Base-by-base conservation (phyloP, 1,284 basidiomycete genomes). In the Puccinia coronata region DNA sequence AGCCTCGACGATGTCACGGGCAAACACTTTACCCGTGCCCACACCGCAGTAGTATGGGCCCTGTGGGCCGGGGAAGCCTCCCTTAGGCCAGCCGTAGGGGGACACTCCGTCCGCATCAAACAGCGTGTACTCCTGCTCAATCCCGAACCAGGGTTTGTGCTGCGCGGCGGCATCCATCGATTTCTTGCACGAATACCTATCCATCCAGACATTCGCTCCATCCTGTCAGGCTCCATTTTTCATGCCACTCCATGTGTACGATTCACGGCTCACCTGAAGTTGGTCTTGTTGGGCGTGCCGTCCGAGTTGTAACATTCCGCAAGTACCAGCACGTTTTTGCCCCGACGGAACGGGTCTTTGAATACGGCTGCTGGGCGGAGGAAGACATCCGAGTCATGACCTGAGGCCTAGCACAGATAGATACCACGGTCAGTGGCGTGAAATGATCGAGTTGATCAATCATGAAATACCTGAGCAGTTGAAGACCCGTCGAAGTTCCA, bases 41-140 rank as follows among this genome's bases (percentile, higher is more conserved):
- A 96, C 96, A 90, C 97, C 97, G 86, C 97, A 99, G 89, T 99
- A 99, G 89, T 99, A 99, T 74, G 97, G 97, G 83, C 97, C 97
- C 88, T 99, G 97, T 83, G 97, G 96, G 86, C 93, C 97, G 83
- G 97, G 97, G 93, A 98, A 99, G 88, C 97, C 97, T 84, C 95
- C 86, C 80, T 84, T 85, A 86, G 97, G 95, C 97, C 97, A 99
- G 82, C 95, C 96, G 87, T 90, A 94, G 80, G 97, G 96, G 83
- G 90, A 89, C 23, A 53, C 34, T 84, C 92, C 96, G 86, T 99
- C 96, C 84, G 90, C 90, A 87, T 95, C 96, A 85, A 99, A 94
- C 84, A 99, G 92, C 84, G 97, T 98, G 90, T 98, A 99, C 87
- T 99, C 96, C 88, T 99, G 96, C 89, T 99, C 96, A 83, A 99